phyloP scores from a whole-genome alignment of 179 eudicot genomes.

The Monotropa hypopitys region DNA sequence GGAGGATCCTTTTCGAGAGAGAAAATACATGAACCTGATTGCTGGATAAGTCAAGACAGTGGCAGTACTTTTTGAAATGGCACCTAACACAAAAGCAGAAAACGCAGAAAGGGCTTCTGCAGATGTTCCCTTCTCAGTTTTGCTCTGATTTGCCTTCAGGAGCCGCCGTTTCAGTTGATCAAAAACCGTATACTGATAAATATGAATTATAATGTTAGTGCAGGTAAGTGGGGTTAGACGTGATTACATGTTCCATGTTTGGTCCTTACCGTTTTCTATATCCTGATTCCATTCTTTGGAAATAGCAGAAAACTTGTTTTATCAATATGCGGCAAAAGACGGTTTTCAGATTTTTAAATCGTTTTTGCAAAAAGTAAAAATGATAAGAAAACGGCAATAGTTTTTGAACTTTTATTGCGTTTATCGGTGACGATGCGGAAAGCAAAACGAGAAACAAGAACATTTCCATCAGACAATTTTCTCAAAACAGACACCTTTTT shows the following conservation, averaged over 20 bases:
- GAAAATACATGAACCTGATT: constrained; percentile 35
- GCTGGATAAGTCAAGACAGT: constrained; percentile 82
- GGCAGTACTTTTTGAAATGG: constrained; percentile 71
- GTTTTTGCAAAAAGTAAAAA: neutral
- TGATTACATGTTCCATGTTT: neutral
- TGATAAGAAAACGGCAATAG: neutral
- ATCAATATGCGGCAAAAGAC: neutral
- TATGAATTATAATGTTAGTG: neutral
- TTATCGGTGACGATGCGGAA: neutral
- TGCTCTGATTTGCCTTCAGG: constrained; percentile 21
- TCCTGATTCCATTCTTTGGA: neutral
- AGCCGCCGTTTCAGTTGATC: constrained; percentile 70
- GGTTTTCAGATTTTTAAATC: neutral
- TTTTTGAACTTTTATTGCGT: neutral
- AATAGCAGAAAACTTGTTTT: neutral
- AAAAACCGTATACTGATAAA: constrained; percentile 66
- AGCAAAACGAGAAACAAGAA: neutral
- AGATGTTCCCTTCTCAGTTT: constrained; percentile 25
- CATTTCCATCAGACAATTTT: no score
- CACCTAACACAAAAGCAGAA: constrained; percentile 66
- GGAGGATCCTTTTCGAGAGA: neutral
- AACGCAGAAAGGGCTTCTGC: constrained; percentile 60
- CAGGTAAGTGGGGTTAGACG: neutral
- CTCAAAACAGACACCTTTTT: no score
- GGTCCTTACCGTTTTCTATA: neutral